Base-by-base conservation (phyloP, 129 eudicot species). In the Saposhnikovia divaricata region DNA sequence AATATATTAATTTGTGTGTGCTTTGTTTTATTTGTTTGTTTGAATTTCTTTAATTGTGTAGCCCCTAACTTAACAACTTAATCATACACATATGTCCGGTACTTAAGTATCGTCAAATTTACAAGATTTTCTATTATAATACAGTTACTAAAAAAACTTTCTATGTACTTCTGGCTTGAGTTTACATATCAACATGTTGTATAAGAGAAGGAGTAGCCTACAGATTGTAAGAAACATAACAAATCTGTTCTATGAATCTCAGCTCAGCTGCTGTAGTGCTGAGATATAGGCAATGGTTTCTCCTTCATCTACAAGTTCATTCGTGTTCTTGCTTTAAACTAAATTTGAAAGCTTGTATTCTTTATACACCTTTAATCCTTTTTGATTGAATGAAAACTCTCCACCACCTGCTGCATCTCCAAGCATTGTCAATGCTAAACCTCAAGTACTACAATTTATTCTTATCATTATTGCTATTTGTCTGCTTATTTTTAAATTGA, bases 341-440 rank as follows among this genome's bases (percentile, higher is more conserved):
- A 3, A 28, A 66, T 31, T 66, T 42, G 0, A 15, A n/a, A 66
- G 39, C 23, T 34, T 14, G 72, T 66, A 14, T 82, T 79, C 53
- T 38, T 86, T 80, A 90, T 7, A 86, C 98, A 4, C 34, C 34
- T 31, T 31, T 31, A 31, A 31, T 31, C 34, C 34, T 31, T 31
- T 31, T 31, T 31, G 34, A 31, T 31, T 31, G 34, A 31, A 31
- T 31, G 34, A 31, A 31, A 31, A 31, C 34, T 31, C 34, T 31
- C 34, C 34, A 31, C 34, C 34, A n/a, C 34, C 34, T 31, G 34
- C 34, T 31, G 34, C 34, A 31, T 31, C 34, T 31, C 34, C 34
- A 31, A 31, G 34, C 34, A 31, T 31, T 31, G 34, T 31, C 34
- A 31, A 31, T 31, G 34, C 34, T 31, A 31, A 31, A 31, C 34